These are phyloP conservation scores for Ganoderma sinense DNA, from an alignment of 1,284 basidiomycete genomes.

Conservation along the genomic window DNA sequence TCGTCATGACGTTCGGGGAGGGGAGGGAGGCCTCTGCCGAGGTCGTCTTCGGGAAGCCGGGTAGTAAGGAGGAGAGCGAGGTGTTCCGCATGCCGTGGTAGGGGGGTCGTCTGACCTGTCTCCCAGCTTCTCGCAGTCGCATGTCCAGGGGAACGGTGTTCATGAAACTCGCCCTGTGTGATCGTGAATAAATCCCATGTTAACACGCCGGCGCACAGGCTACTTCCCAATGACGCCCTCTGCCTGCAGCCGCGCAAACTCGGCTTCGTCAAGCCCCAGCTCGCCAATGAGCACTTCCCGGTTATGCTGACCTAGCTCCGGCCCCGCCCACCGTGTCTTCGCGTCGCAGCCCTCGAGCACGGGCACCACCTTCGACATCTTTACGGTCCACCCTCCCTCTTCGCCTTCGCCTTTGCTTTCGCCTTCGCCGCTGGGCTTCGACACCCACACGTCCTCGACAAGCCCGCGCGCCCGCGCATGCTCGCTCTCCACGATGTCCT, in stretches of 20 bases:
- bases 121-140: background rate
- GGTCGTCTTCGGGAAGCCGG: constrained; percentile 42
- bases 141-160: background rate
- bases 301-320: constrained; percentile 70
- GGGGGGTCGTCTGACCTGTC: constrained; percentile 4
- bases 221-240: constrained; percentile 54
- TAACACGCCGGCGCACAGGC: background rate
- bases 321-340: constrained; percentile 71
- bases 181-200: constrained; percentile 2
- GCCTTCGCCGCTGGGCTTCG: constrained; percentile 33
- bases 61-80: constrained; percentile 33
- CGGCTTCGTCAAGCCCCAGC: constrained; percentile 53
- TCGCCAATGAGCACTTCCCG: constrained; percentile 60
- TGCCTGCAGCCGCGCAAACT: constrained; percentile 51
- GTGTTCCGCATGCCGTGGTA: constrained; percentile 41
- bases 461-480: constrained; percentile 63
- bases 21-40: constrained; percentile 39
- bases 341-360: constrained; percentile 62
- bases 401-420: background rate
- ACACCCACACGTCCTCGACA: constrained; percentile 66
- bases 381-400: constrained; percentile 59
- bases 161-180: background rate
- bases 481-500: constrained; percentile 65
- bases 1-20: constrained; percentile 42
- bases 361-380: constrained; percentile 70